phyloP scores from a whole-genome alignment of 2,329 filamentous ascomycete species.

The Neurospora sp. region DNA sequence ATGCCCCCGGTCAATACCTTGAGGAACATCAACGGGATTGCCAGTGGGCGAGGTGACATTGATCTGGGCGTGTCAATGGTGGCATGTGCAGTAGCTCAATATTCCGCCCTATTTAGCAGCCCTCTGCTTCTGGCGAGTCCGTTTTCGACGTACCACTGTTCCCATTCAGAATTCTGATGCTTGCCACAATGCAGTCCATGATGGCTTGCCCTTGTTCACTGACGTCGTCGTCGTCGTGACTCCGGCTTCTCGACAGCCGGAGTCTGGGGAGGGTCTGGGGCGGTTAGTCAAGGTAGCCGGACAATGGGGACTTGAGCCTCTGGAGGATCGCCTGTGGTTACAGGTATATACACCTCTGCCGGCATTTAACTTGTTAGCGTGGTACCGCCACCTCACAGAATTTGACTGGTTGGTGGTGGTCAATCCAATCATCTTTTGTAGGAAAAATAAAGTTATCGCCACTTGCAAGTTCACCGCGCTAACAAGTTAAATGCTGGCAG shows the following conservation, averaged over 20 bases:
- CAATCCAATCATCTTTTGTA: no score
- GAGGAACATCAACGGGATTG: background rate
- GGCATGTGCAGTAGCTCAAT: constrained; percentile 8
- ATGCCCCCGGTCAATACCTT: background rate
- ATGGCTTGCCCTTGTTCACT: background rate
- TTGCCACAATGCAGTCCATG: background rate
- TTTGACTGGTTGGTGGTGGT: no score
- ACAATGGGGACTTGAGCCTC: background rate
- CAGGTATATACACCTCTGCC: no score
- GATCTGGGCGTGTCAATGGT: constrained; percentile 15
- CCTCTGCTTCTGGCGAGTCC: background rate
- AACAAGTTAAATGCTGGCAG: no score
- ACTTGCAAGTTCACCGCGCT: no score
- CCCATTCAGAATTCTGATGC: background rate
- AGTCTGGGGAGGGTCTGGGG: background rate
- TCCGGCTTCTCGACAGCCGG: no score
- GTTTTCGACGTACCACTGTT: background rate
- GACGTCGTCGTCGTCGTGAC: background rate
- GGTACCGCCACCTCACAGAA: no score
- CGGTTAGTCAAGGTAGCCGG: background rate
- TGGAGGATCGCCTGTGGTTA: background rate
- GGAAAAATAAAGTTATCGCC: no score
- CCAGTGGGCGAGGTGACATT: constrained; percentile 10
- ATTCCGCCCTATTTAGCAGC: background rate
- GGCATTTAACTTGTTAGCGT: no score